A percentile compares a stretch with the other conserved stretches of the same genome.
Conservation (phyloP, 768 basidiomycete genomes). For the Lactarius deliciosus region DNA sequence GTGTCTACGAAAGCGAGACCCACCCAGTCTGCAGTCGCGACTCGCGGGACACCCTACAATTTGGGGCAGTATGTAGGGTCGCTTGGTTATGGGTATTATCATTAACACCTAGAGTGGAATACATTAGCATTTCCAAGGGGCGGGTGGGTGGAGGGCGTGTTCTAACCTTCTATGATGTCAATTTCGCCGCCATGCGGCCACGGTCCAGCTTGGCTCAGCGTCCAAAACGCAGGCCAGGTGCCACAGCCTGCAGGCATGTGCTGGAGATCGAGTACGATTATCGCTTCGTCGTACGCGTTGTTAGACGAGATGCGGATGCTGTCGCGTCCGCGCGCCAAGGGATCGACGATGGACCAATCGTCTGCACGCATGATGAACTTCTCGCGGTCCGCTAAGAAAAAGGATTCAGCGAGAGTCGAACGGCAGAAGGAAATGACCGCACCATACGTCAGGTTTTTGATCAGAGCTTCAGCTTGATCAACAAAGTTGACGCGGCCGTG, state of each 20-base stretch:
- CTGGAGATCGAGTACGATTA: conserved; percentile 50
- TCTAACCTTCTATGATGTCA: conserved; percentile 57
- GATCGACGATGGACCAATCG: conserved; percentile 38
- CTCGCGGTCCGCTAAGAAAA: conserved; percentile 37
- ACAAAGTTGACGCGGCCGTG: conserved; percentile 66
- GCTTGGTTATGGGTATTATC: conserved; percentile 45
- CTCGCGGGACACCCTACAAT: conserved; percentile 44
- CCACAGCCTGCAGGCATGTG: conserved; percentile 63
- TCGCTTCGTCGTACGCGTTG: conserved; percentile 44
- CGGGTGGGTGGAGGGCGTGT: too few relatives aligned
- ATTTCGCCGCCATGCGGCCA: conserved; percentile 66
- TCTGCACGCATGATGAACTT: conserved; percentile 63
- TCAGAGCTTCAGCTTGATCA: conserved; percentile 43
- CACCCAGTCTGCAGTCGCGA: conserved; percentile 48
- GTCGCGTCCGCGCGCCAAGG: conserved; percentile 49
- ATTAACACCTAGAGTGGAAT: conserved; percentile 46
- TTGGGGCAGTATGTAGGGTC: conserved; percentile 53
- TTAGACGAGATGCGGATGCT: conserved; percentile 55
- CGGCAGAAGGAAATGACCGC: conserved; percentile 15
- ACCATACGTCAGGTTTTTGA: conserved; percentile 50
- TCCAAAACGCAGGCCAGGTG: conserved; percentile 70
- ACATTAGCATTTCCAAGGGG: not conserved
- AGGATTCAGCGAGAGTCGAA: not conserved
- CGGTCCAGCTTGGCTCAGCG: conserved; percentile 47
- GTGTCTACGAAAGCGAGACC: conserved; percentile 20